Base-by-base conservation (phyloP, 23 red algal genomes). In the Gracilaria domingensis region DNA sequence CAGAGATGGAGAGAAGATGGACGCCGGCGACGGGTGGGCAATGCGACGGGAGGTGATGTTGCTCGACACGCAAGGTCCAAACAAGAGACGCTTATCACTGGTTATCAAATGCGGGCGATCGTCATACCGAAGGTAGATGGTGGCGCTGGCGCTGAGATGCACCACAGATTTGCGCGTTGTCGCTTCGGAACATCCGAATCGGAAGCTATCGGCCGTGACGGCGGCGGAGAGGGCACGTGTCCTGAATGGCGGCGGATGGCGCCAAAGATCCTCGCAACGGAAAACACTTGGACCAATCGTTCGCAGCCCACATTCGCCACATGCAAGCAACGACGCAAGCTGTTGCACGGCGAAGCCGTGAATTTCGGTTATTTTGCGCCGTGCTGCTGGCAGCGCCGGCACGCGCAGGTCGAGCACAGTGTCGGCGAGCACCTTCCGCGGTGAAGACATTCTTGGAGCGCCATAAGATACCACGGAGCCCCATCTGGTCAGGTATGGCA, bases 231-330 rank as follows among this genome's bases (percentile, higher is more conserved):
- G 4, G 45, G 72, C 72, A 77, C 38, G 72, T 77, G 72, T 77
- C 72, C 72, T 51, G 4, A 26, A 50, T 26, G 72, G 72, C 4
- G 72, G 72, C 72, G 72, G 72, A 49, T 77, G 1, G 21, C 72
- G 21, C 72, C 72, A 77, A 77, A 77, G 72, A 77, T 77, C 72
- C 29, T 44, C 42, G 20, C 42, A 45, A 77, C 72, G 1, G 38
- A 30, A 51, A 48, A 77, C 72, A 77, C 72, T 77, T 77, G 72
- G 72, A 77, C 72, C 72, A 77, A 77, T 77, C 36, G 28, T 14
- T 45, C 5, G 36, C 36, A 74, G 24, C 2, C 28, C 59, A 30
- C 28, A 64, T 64, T 64, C 28, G 8, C 5, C 21, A 25, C 59
- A 64, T 7, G 24, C 18, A 24, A 2, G 59, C 59, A 30, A 30